These are phyloP conservation scores for Chenopodium formosanum DNA, from an alignment of 148 eudicot genomes.

Conservation along the genomic window DNA sequence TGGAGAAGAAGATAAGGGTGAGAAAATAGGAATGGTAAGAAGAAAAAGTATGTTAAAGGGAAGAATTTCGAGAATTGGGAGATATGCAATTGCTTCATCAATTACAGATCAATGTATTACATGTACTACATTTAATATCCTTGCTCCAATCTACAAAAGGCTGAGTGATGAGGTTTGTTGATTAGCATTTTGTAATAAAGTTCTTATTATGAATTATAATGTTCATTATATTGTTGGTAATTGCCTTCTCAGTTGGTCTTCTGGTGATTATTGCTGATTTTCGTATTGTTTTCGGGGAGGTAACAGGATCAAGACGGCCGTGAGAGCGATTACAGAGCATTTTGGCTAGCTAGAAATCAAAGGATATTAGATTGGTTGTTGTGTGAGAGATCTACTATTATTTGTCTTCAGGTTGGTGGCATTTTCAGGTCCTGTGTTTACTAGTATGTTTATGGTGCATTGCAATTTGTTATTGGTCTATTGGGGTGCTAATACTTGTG, in stretches of 20 bases:
- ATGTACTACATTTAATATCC: conserved; percentile 95
- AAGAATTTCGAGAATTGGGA: conserved; percentile 58
- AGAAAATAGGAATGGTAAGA: conserved; percentile 46
- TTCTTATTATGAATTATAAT: neutral
- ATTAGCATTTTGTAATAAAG: neutral
- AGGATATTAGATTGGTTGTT: conserved; percentile 92
- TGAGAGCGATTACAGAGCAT: conserved; percentile 69
- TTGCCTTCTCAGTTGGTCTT: neutral
- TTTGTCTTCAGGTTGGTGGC: conserved; percentile 83
- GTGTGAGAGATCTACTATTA: conserved; percentile 84
- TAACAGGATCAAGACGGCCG: conserved; percentile 71
- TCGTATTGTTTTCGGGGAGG: conserved; percentile 27
- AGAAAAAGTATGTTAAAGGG: conserved; percentile 43
- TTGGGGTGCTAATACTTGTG: conserved; percentile 16
- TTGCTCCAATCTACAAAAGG: conserved; percentile 94
- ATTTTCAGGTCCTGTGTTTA: neutral
- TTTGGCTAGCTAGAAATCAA: conserved; percentile 82
- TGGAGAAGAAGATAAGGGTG: conserved; percentile 13
- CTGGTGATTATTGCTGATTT: conserved; percentile 9
- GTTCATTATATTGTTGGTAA: conserved; percentile 10
- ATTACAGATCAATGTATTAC: conserved; percentile 68
- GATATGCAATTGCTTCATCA: conserved; percentile 61
- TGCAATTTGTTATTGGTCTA: neutral
- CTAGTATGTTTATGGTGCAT: neutral
- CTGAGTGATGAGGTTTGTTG: conserved; percentile 54